Base-by-base conservation (phyloP, 495 filamentous ascomycete genomes). In the Aspergillus avenaceus region DNA sequence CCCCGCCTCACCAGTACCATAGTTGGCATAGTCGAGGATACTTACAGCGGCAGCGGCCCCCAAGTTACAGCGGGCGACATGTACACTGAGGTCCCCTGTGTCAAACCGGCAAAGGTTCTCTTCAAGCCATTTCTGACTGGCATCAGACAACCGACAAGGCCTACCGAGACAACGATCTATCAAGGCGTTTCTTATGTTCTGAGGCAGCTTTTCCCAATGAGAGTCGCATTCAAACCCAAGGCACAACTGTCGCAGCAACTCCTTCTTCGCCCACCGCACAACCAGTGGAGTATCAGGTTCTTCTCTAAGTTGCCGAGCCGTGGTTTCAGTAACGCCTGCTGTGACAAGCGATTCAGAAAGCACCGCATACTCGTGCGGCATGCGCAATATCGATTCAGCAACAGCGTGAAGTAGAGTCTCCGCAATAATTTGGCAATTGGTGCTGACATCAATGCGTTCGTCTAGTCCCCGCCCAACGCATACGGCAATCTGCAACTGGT, bases 401-500 rank as follows among this genome's bases (percentile, higher is more conserved):
- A 76, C 74, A 12, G 76, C 73, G 47, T 82, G 80, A 1, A 82
- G 50, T n/a, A 83, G 49, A 16, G 73, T 74, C 55, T 83, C 79
- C 0, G 79, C 79, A 45, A 81, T 76, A 18, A 74, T 62, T 24
- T 65, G 66, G 47, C 71, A 75, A 47, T 76, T 78, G 16, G 67
- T 67, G 27, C 62, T 68, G 24, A 77, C 62, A 51, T 77, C 74
- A 28, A 74, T 59, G 11, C 62, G 56, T 32, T 67, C 52, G 37
- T 71, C 59, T 24, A 67, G 47, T 2, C 65, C 63, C 14, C 67
- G 65, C 41, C 67, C 67, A 11, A 76, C 64, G 25, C 69, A 62
- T n/a, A 81, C 62, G 13, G 68, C 58, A 34, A 81, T 54, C 25
- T 62, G 64, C 22, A 80, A 38, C 5, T 61, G 66, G 5, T 50